These are phyloP conservation scores for Geosmithia putterillii DNA, from an alignment of 2,329 filamentous ascomycete species.

Conservation along the genomic window DNA sequence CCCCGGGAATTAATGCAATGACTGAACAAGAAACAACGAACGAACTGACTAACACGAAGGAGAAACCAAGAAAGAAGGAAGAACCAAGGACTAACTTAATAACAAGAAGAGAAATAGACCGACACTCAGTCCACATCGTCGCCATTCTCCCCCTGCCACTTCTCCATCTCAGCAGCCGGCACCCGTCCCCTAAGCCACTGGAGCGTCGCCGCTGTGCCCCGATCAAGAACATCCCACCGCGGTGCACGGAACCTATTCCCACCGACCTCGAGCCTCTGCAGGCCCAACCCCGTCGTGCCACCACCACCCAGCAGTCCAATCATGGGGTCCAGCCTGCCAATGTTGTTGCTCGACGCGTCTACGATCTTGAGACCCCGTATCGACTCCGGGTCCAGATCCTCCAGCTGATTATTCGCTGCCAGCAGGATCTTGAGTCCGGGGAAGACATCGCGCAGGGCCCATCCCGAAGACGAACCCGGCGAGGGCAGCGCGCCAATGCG, in stretches of 20 bases:
- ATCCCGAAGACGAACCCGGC: no score
- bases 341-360: slow-evolving; percentile 74
- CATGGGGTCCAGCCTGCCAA: slow-evolving; percentile 67
- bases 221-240: slow-evolving; percentile 69
- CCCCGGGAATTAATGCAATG: no score
- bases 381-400: slow-evolving; percentile 58
- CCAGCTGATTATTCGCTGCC: slow-evolving; percentile 68
- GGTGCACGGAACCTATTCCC: slow-evolving; percentile 86
- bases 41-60: no score
- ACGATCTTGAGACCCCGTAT: slow-evolving; percentile 65
- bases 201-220: slow-evolving; percentile 76
- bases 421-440: slow-evolving; percentile 60
- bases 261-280: slow-evolving; percentile 60
- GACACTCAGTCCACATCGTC: slow-evolving; percentile 2
- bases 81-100: no score
- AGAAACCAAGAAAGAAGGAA: not conserved
- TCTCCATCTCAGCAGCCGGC: slow-evolving; percentile 45
- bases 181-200: slow-evolving; percentile 71
- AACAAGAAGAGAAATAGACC: not conserved
- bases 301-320: slow-evolving; percentile 63
- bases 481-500: slow-evolving; percentile 59
- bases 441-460: slow-evolving; percentile 49
- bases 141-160: slow-evolving; percentile 35
- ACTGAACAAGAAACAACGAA: no score
- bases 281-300: slow-evolving; percentile 21